Evolutionary conservation across 108 stramenopile species (phyloP).

Genomic region (Stephanodiscus triporus): DNA sequence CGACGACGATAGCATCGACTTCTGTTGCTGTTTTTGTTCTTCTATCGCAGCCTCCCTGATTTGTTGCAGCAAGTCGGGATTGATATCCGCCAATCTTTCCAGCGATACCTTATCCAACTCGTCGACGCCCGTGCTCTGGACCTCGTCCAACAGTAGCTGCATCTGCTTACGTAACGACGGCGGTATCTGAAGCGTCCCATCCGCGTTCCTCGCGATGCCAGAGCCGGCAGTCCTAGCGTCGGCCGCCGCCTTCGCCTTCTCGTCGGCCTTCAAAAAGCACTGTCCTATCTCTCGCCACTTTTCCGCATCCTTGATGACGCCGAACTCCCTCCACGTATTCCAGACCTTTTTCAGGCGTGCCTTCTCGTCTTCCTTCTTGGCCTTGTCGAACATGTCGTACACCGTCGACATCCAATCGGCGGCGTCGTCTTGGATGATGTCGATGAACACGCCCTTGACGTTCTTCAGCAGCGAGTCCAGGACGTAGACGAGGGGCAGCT

Average conservation of each 20-base stretch:
- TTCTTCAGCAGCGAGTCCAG: slow-evolving; percentile 86
- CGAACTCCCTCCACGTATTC: slow-evolving; percentile 76
- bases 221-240: slow-evolving; percentile 11
- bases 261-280: slow-evolving; percentile 59
- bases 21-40: slow-evolving; percentile 28
- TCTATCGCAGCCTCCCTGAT: slow-evolving; percentile 72
- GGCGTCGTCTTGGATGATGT: slow-evolving; percentile 74
- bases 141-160: slow-evolving; percentile 82
- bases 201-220: slow-evolving; percentile 38
- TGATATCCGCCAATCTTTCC: slow-evolving; percentile 83
- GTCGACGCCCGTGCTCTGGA: slow-evolving; percentile 69
- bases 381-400: slow-evolving; percentile 55
- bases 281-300: slow-evolving; percentile 69
- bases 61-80: slow-evolving; percentile 69
- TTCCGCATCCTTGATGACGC: slow-evolving; percentile 52
- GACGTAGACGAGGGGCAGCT: slow-evolving; percentile 78
- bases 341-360: slow-evolving; percentile 73
- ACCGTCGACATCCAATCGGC: slow-evolving; percentile 69
- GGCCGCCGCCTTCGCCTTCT: slow-evolving; percentile 10
- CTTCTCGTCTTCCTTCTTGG: slow-evolving; percentile 45
- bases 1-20: neutral
- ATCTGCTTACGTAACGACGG: slow-evolving; percentile 66
- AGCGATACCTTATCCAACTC: slow-evolving; percentile 86
- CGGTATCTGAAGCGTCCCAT: slow-evolving; percentile 62
- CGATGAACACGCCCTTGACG: slow-evolving; percentile 70